Evolutionary conservation across 306 rosid genomes (phyloP).

Genomic region (Dryas drummondii): DNA sequence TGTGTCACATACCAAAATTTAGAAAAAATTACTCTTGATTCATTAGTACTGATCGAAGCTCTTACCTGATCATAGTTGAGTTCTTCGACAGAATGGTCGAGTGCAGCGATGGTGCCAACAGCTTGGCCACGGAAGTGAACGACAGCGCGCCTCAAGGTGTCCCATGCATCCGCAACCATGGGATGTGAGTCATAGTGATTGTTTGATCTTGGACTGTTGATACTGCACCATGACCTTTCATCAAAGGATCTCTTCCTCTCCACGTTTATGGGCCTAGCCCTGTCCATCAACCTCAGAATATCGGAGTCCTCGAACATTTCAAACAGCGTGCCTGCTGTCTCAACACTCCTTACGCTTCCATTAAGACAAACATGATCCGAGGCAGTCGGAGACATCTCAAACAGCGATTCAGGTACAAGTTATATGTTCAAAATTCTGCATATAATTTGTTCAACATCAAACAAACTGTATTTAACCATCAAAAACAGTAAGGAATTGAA

Average conservation of each 20-base stretch:
- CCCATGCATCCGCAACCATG: constrained; percentile 38
- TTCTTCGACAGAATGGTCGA: constrained; percentile 31
- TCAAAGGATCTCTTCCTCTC: constrained; percentile 35
- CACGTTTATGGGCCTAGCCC: constrained; percentile 13
- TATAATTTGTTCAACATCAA: background rate
- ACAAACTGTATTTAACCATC: too few species aligned
- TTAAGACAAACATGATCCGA: background rate
- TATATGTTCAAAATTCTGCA: background rate
- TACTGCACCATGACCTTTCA: constrained; percentile 21
- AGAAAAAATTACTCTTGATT: too few species aligned
- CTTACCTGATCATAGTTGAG: constrained; percentile 41
- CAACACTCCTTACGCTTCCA: constrained; percentile 14
- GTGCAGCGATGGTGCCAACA: constrained; percentile 33
- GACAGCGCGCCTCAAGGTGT: constrained; percentile 27
- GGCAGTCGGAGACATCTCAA: constrained; percentile 4
- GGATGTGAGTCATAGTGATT: constrained; percentile 23
- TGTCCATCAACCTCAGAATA: constrained; percentile 10
- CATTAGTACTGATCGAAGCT: too few species aligned
- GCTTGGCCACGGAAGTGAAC: constrained; percentile 31
- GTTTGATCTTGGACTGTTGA: constrained; percentile 8
- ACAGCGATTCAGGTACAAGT: background rate
- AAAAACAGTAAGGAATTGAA: too few species aligned
- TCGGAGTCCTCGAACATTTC: constrained; percentile 15
- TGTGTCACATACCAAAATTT: too few species aligned
- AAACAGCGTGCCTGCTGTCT: constrained; percentile 5